phyloP scores from a whole-genome alignment of 768 basidiomycete species.

The Leccinum boreale region DNA sequence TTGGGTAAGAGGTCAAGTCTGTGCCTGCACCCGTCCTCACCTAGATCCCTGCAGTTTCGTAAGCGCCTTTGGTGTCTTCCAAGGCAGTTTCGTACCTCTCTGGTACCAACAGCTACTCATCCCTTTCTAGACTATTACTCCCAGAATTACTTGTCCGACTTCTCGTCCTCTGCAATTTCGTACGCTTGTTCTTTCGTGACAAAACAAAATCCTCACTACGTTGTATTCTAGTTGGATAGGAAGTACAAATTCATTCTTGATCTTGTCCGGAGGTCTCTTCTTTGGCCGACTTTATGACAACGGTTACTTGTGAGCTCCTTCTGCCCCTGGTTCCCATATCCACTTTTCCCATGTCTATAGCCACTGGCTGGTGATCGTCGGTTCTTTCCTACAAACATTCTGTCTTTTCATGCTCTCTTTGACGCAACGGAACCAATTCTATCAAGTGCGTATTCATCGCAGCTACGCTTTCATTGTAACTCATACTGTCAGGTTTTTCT shows the following conservation, averaged over 20 bases:
- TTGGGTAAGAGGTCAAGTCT: constrained; percentile 25
- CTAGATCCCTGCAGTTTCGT: constrained; percentile 24
- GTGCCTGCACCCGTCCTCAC: not conserved
- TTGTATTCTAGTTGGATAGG: constrained; percentile 41
- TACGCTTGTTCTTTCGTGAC: constrained; percentile 11
- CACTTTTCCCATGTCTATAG: constrained; percentile 18
- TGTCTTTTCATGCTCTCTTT: constrained; percentile 46
- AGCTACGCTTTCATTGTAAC: constrained; percentile 17
- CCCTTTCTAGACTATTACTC: constrained; percentile 36
- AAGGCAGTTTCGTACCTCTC: constrained; percentile 23
- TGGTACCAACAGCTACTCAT: not conserved
- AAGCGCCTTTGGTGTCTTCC: constrained; percentile 39
- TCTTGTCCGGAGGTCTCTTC: constrained; percentile 42
- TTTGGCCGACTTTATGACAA: constrained; percentile 49
- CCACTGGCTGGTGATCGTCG: constrained; percentile 43
- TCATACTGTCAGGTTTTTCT: constrained; percentile 35
- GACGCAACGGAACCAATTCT: constrained; percentile 30
- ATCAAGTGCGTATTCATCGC: constrained; percentile 31
- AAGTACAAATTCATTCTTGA: constrained; percentile 44
- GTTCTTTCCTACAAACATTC: constrained; percentile 40
- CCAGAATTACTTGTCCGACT: constrained; percentile 33
- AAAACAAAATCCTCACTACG: not conserved
- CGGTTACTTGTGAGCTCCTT: constrained; percentile 44
- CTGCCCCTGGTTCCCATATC: not conserved
- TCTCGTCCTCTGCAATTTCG: constrained; percentile 37